Percentiles rank a stretch among this genome's conserved stretches.
These are phyloP conservation scores for Candida mattraensis DNA, from an alignment of 805 yeast species.

Conservation along the genomic window DNA sequence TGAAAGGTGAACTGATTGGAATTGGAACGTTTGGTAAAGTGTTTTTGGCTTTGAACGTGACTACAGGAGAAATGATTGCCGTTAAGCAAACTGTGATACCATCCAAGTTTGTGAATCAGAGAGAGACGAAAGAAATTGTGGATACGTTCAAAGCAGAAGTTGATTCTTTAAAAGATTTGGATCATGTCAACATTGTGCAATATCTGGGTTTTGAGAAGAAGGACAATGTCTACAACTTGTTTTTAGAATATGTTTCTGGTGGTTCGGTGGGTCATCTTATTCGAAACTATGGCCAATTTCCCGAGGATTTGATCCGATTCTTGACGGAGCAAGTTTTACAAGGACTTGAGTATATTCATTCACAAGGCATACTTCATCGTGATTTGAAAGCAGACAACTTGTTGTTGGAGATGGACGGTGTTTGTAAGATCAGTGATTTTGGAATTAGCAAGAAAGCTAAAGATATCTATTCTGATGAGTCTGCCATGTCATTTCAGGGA, in stretches of 20 bases:
- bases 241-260: slow-evolving; percentile 95
- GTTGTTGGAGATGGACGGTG: slow-evolving; percentile 84
- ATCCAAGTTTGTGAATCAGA: slow-evolving; percentile 38
- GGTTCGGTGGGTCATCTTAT: slow-evolving; percentile 91
- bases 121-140: slow-evolving; percentile 57
- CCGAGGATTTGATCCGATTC: slow-evolving; percentile 69
- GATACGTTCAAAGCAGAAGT: slow-evolving; percentile 89
- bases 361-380: slow-evolving; percentile 84
- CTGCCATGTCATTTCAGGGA: slow-evolving; percentile 93
- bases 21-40: slow-evolving; percentile 97
- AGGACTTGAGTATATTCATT: slow-evolving; percentile 87
- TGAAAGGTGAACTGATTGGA: slow-evolving; percentile 95
- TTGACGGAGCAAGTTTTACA: slow-evolving; percentile 76
- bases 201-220: slow-evolving; percentile 89
- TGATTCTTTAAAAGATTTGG: slow-evolving; percentile 88
- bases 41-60: slow-evolving; percentile 85
- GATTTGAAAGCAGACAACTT: slow-evolving; percentile 95
- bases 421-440: slow-evolving; percentile 93
- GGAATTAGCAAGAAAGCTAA: slow-evolving; percentile 88
- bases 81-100: slow-evolving; percentile 90
- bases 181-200: slow-evolving; percentile 93
- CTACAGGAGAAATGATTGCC: slow-evolving; percentile 98
- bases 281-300: slow-evolving; percentile 80
- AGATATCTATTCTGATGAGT: slow-evolving; percentile 85
- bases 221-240: slow-evolving; percentile 75